Conservation (phyloP, 345 rosid genomes). For the Tarenaya hassleriana region DNA sequence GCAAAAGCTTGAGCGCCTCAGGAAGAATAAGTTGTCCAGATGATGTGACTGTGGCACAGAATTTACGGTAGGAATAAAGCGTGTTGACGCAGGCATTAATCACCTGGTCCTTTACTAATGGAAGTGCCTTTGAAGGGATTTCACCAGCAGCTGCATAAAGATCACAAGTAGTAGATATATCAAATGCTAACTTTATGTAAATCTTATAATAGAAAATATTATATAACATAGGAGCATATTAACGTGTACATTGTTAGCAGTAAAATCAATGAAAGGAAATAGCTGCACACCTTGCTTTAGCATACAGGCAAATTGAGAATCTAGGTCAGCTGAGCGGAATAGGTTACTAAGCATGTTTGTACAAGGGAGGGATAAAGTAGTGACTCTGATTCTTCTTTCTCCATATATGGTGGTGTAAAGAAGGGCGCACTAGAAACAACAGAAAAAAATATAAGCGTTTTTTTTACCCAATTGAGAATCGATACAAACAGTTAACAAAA, state of each 20-base stretch:
- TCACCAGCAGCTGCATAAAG: slow-evolving; percentile 43
- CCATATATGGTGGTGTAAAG: slow-evolving; percentile 90
- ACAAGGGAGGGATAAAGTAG: slow-evolving; percentile 86
- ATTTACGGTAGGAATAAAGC: slow-evolving; percentile 81
- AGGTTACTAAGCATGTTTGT: slow-evolving; percentile 80
- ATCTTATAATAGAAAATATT: not conserved
- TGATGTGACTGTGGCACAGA: slow-evolving; percentile 92
- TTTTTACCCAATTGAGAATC: not conserved
- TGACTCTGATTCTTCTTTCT: slow-evolving; percentile 91
- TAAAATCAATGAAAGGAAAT: slow-evolving; percentile 8
- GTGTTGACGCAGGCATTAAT: slow-evolving; percentile 63
- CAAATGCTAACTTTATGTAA: not conserved
- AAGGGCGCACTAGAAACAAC: slow-evolving; percentile 75
- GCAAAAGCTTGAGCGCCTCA: slow-evolving; percentile 94
- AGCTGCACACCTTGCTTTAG: slow-evolving; percentile 73
- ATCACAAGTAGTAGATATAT: slow-evolving; percentile 13
- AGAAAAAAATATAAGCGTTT: slow-evolving; percentile 18
- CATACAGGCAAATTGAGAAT: slow-evolving; percentile 88
- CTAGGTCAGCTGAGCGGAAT: slow-evolving; percentile 93
- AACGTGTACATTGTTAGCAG: slow-evolving; percentile 11
- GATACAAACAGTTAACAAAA: slow-evolving; percentile 16
- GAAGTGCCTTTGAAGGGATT: slow-evolving; percentile 58
- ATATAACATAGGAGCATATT: slow-evolving; percentile 4
- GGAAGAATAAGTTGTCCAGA: slow-evolving; percentile 96
- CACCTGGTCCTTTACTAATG: slow-evolving; percentile 63